These are phyloP conservation scores for Hyphopichia pseudoburtonii DNA, from an alignment of 1,139 yeast species.

Conservation along the genomic window DNA sequence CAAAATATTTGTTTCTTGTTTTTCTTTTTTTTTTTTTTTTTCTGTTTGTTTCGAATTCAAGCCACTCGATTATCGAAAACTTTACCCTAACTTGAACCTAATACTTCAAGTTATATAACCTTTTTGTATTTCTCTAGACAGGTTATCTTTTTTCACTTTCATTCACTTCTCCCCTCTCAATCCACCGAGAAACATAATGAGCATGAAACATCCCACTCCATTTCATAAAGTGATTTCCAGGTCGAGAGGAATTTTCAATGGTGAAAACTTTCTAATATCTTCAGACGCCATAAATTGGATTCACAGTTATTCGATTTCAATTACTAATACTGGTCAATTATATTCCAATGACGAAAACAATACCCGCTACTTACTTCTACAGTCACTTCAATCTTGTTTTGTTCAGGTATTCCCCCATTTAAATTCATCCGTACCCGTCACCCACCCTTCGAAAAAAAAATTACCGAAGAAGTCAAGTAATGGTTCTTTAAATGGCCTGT, in stretches of 20 bases:
- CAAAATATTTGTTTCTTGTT: too few species aligned
- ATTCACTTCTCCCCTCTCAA: too few species aligned
- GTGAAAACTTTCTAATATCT: conserved; percentile 35
- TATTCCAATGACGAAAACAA: conserved; percentile 36
- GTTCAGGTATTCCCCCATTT: conserved; percentile 38
- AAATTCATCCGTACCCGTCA: conserved; percentile 9
- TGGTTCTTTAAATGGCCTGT: conserved; percentile 2
- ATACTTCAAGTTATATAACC: too few species aligned
- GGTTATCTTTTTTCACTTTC: too few species aligned
- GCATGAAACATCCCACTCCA: conserved; percentile 22
- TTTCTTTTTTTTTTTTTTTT: too few species aligned
- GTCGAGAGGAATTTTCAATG: conserved; percentile 39
- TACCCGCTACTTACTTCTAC: conserved; percentile 33
- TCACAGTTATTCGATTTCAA: conserved; percentile 29
- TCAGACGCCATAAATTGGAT: conserved; percentile 42
- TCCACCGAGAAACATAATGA: too few species aligned
- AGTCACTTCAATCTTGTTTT: conserved; percentile 41
- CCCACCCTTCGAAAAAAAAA: conserved; percentile 7
- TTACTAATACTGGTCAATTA: conserved; percentile 39
- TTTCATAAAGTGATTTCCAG: conserved; percentile 32
- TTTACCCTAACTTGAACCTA: too few species aligned
- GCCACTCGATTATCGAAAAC: too few species aligned
- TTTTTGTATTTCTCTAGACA: too few species aligned
- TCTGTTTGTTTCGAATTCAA: too few species aligned
- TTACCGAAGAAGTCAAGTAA: conserved; percentile 8